These are phyloP conservation scores for Mucor velutinosus DNA, from an alignment of 371 early-diverging fungal genomes.

Conservation along the genomic window DNA sequence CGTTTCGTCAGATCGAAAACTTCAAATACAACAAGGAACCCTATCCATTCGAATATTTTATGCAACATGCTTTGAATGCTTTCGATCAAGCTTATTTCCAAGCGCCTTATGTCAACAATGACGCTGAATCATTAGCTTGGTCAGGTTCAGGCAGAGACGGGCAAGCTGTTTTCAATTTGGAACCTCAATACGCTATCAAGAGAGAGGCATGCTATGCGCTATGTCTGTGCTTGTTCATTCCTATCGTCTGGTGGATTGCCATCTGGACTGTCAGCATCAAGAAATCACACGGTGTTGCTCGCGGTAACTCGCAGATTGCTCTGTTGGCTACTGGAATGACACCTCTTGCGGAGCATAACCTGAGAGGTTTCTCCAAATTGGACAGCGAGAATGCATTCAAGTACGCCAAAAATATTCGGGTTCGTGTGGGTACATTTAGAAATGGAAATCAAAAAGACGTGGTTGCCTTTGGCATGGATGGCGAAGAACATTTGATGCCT, in stretches of 20 bases:
- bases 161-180: background rate
- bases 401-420: conserved; percentile 3
- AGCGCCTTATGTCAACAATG: background rate
- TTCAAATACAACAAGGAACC: background rate
- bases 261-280: conserved; percentile 13
- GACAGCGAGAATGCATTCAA: conserved; percentile 7
- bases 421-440: conserved; percentile 2
- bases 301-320: conserved; percentile 21
- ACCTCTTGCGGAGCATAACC: conserved; percentile 4
- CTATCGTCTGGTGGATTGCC: conserved; percentile 9
- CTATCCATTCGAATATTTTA: background rate
- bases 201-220: background rate
- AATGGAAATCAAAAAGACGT: background rate
- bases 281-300: conserved; percentile 9
- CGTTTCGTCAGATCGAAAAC: background rate
- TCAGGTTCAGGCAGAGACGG: background rate
- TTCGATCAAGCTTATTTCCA: conserved; percentile 15
- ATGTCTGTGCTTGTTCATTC: conserved; percentile 10
- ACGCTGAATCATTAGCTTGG: background rate
- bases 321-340: conserved; percentile 17
- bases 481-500: conserved; percentile 1
- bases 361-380: conserved; percentile 1
- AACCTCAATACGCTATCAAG: background rate
- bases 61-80: background rate
- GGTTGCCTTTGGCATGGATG: conserved; percentile 1